Base-by-base conservation (phyloP, 31 red algal genomes). In the Odonthalia washingtoniensis region DNA sequence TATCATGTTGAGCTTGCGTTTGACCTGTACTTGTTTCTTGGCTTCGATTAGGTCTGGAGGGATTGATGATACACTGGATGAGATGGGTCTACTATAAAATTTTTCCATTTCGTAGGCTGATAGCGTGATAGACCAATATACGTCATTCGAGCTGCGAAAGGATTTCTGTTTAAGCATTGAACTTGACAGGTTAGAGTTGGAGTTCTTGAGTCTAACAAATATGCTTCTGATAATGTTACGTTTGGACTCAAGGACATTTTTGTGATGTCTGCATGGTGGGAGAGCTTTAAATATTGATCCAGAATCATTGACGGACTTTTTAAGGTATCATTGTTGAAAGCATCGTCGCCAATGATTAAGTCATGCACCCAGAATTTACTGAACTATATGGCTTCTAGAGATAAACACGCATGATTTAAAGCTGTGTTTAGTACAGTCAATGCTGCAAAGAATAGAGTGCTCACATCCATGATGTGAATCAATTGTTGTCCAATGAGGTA, bases 31-130 rank as follows among this genome's bases (percentile, higher is more conserved):
- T 28, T 75, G 30, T 18, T 86, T 40, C 36, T 86, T 65, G 6
- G 68, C 68, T 21, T 46, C 82, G 4, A 27, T 28, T 27, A 86
- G 4, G 9, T 86, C 57, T 6, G 0, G 26, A 60, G 82, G 82
- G 6, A 86, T 27, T 53, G 70, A 21, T 30, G 33, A 27, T 21
- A 9, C 27, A 73, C 9, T 61, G n/a, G 24, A 37, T 0, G 82
- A n/a, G n/a, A n/a, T n/a, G n/a, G n/a, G 82, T n/a, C 30, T 0
- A 5, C 34, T 86, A 42, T 75, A 75, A 24, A 0, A 37, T 24
- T 86, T 41, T 24, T 0, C 82, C 14, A 75, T 12, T 45, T 86
- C 82, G 16, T 73, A 26, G 26, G 82, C 82, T 3, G 82, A 86
- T 34, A 34, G 0, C 9, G 74, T 30, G 18, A 60, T 68, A 32